Evolutionary conservation across 1,284 basidiomycete genomes (phyloP).

Genomic region (Moesziomyces sp.): DNA sequence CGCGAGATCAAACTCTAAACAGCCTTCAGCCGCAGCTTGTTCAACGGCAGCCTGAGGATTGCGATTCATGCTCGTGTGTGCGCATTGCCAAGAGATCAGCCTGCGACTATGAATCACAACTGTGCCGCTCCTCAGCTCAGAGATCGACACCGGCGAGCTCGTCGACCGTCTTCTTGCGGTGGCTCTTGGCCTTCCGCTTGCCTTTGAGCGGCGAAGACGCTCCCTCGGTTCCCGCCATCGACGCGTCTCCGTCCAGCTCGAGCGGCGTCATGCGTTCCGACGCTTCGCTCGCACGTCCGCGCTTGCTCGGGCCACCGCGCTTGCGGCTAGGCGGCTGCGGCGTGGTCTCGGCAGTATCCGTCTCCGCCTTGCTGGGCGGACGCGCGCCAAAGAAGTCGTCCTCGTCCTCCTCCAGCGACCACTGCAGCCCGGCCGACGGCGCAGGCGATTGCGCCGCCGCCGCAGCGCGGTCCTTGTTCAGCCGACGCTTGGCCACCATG

Average conservation of each 20-base stretch:
- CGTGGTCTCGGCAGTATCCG: slow-evolving; percentile 49
- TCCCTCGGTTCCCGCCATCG: slow-evolving; percentile 12
- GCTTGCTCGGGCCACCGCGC: slow-evolving; percentile 18
- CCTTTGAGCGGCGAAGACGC: slow-evolving; percentile 20
- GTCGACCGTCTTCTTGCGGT: slow-evolving; percentile 52
- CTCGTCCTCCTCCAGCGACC: slow-evolving; percentile 66
- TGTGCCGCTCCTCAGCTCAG: neutral
- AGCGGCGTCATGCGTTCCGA: slow-evolving; percentile 43
- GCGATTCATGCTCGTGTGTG: too few species aligned
- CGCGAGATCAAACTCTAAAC: too few species aligned
- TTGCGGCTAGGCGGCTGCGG: slow-evolving; percentile 40
- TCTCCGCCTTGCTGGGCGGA: slow-evolving; percentile 44
- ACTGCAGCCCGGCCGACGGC: slow-evolving; percentile 33
- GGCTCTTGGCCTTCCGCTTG: slow-evolving; percentile 50
- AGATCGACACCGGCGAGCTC: slow-evolving; percentile 43
- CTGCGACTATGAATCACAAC: neutral
- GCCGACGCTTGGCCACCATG: slow-evolving; percentile 59
- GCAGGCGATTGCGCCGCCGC: slow-evolving; percentile 30
- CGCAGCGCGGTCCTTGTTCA: slow-evolving; percentile 55
- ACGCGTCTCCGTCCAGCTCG: slow-evolving; percentile 25
- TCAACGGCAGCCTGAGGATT: too few species aligned
- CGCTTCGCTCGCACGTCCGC: slow-evolving; percentile 30
- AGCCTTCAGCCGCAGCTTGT: too few species aligned
- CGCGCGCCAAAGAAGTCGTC: slow-evolving; percentile 66
- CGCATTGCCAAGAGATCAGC: neutral